Percentiles rank a stretch among this genome's conserved stretches.
phyloP scores from a whole-genome alignment of 1,284 basidiomycete genomes.

The Amylostereum areolatum region DNA sequence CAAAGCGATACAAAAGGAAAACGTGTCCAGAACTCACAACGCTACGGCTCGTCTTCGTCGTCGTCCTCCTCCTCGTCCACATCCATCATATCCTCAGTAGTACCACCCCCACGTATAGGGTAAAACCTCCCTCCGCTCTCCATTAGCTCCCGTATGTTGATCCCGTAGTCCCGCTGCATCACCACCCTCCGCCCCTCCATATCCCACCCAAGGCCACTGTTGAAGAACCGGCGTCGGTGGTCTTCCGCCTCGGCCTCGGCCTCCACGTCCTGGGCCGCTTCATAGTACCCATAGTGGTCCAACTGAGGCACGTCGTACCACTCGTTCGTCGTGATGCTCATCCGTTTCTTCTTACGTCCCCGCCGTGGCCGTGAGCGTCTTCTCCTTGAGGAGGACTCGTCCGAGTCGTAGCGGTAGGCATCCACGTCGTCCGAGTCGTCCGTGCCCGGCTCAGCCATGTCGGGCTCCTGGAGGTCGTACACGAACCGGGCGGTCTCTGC shows the following conservation, averaged over 20 bases:
- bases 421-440: constrained; percentile 12
- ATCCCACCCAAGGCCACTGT: neutral
- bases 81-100: no score
- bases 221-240: neutral
- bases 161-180: no score
- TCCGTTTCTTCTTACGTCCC: neutral
- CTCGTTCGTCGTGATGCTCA: neutral
- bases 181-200: no score
- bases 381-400: neutral
- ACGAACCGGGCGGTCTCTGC: neutral
- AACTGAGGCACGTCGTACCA: neutral
- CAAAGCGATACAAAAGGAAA: no score
- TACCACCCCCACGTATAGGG: no score
- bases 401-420: no score
- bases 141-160: no score
- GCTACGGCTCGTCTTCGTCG: no score
- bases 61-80: no score
- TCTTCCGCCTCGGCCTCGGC: no score
- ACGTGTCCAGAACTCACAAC: no score
- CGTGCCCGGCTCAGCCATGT: neutral
- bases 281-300: neutral
- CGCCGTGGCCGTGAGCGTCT: neutral
- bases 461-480: neutral
- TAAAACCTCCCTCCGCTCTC: no score
- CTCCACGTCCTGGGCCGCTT: neutral